Conservation (phyloP, 306 rosid genomes). For the Macrotyloma uniflorum region DNA sequence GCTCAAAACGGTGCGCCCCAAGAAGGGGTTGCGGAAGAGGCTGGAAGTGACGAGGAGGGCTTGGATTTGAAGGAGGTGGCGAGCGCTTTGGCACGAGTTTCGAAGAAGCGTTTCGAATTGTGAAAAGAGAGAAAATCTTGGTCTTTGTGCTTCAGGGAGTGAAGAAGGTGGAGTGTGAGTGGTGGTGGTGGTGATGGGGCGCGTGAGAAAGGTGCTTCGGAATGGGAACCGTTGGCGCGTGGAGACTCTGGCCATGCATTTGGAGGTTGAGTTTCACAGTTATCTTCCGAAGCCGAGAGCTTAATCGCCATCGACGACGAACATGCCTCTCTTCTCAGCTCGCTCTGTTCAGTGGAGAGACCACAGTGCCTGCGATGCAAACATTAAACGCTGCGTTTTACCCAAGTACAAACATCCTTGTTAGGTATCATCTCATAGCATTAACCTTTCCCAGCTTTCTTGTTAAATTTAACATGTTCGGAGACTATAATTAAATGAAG, state of each 20-base stretch:
- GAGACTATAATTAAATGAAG: no score
- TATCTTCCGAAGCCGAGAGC: conserved; percentile 7
- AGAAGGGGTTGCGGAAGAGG: conserved; percentile 49
- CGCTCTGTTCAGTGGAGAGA: neutral
- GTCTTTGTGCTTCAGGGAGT: neutral
- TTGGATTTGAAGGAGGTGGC: conserved; percentile 64
- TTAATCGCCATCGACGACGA: conserved; percentile 58
- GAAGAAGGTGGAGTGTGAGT: neutral
- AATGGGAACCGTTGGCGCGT: conserved; percentile 48
- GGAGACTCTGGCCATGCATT: conserved; percentile 71
- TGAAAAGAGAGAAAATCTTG: neutral
- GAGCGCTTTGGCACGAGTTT: conserved; percentile 17
- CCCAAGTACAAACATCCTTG: neutral
- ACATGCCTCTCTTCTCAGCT: conserved; percentile 33
- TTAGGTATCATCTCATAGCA: no score
- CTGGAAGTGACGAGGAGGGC: conserved; percentile 55
- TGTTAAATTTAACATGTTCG: no score
- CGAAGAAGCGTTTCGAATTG: conserved; percentile 36
- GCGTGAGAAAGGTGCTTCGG: conserved; percentile 37
- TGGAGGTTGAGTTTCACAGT: conserved; percentile 23
- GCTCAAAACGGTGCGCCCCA: conserved; percentile 64
- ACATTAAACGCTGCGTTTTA: neutral
- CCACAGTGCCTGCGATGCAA: neutral
- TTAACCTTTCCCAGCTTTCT: no score
- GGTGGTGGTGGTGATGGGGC: conserved; percentile 33